Percentiles rank a stretch among this genome's conserved stretches.
Evolutionary conservation across 805 yeast species (phyloP).

Genomic region (Metschnikowia vanudenii): DNA sequence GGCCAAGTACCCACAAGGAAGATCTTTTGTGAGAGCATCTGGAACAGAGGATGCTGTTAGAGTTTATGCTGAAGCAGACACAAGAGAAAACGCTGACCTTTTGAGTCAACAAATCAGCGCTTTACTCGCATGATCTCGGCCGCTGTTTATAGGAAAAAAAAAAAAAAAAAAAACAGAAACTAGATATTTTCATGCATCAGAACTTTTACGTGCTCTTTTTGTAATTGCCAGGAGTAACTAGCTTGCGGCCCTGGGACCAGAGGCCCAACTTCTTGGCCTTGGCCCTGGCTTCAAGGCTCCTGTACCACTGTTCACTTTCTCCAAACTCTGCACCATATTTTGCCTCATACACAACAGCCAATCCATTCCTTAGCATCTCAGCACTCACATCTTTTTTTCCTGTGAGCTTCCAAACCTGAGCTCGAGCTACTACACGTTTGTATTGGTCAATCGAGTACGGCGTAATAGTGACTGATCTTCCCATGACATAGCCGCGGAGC

Average conservation of each 20-base stretch:
- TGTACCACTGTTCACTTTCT: conserved; percentile 61
- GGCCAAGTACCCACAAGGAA: conserved; percentile 52
- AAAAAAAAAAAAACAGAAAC: not conserved
- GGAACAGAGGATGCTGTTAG: conserved; percentile 98
- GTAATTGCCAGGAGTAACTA: conserved; percentile 76
- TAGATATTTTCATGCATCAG: not conserved
- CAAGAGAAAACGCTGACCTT: conserved; percentile 29
- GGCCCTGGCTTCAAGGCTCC: conserved; percentile 60
- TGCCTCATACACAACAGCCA: conserved; percentile 87
- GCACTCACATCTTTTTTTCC: conserved; percentile 80
- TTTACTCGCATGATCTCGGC: conserved; percentile 19
- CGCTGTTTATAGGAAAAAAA: not conserved
- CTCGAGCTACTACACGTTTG: conserved; percentile 81
- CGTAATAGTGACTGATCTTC: conserved; percentile 66
- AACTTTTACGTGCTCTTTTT: conserved; percentile 38
- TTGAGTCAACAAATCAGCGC: conserved; percentile 31
- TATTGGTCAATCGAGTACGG: conserved; percentile 88
- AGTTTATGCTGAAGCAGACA: conserved; percentile 86
- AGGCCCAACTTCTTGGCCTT: conserved; percentile 58
- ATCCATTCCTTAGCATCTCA: conserved; percentile 80
- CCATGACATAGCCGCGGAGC: conserved; percentile 65
- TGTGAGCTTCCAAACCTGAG: conserved; percentile 52
- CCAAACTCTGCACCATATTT: conserved; percentile 83
- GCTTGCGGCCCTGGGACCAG: conserved; percentile 56
- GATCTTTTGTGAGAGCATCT: conserved; percentile 94